Evolutionary conservation across 1,284 basidiomycete species (phyloP), one percentile per base, ranked within the genome.

Genomic region (Apiotrichum montevideense): DNA sequence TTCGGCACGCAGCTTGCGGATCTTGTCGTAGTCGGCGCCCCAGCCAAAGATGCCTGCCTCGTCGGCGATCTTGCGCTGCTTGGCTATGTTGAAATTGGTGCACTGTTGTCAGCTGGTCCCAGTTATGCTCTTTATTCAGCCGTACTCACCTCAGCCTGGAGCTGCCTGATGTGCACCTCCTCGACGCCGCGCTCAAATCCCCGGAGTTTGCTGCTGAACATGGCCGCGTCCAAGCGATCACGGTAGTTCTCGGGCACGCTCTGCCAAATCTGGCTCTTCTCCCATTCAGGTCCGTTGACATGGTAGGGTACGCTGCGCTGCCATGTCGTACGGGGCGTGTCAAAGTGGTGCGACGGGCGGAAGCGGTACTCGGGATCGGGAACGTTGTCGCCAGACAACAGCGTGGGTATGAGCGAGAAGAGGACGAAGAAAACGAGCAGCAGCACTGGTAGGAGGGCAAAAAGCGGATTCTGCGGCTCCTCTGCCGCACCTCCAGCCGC

Each of bases 341-440:
- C 83, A 68, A 83, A 87, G 47, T 82, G 81, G 34, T 52, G 54
- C 21, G 63, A 63, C 10, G 81, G 53, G 10, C 80, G 70, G 78
- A 93, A 98, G 0, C 86, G 81, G 77, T 87, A 98, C 4, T 79
- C 77, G 4, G 94, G 94, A 65, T 96, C 89, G 1, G 90, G 87
- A 6, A 83, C 81, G 0, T 83, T 80, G 6, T 83, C 70, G 2
- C 84, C 79, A 9, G 81, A 71, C 75, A 96, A 88, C 54, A 82
- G 57, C 4, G 80, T 84, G 1, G 94, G 92, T 6, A 98, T 76
- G 52, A 90, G 86, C 33, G 89, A 87, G 55, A 97, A 75, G 61
- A 98, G 74, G 6, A 92, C 93, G 75, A 97, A 88, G 1, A 80
- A 81, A 68, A 94, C 86, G 37, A 97, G 80, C 50, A 96, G 72